phyloP scores from a whole-genome alignment of 2,329 filamentous ascomycete species.

The Anisogramma anomala region DNA sequence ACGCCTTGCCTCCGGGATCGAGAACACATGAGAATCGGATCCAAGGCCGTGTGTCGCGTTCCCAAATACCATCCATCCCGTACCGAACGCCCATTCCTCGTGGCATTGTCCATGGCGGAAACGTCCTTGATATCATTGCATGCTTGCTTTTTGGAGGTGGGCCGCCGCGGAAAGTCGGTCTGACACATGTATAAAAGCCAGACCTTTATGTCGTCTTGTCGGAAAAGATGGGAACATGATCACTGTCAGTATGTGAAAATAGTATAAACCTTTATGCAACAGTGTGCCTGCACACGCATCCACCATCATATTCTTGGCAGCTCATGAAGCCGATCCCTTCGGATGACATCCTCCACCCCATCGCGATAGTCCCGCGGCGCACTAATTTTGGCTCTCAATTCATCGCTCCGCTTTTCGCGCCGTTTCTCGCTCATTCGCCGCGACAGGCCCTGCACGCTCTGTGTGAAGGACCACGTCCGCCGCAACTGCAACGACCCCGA shows the following conservation, averaged over 20 bases:
- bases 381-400: constrained; percentile 49
- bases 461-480: constrained; percentile 17
- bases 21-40: background rate
- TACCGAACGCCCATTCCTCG: background rate
- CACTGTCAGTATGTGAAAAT: no score
- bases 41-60: no score
- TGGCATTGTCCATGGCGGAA: background rate
- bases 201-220: no score
- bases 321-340: no score
- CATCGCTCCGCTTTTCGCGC: constrained; percentile 46
- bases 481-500: constrained; percentile 31
- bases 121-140: background rate
- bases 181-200: no score
- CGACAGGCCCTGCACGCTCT: constrained; percentile 32
- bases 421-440: constrained; percentile 46
- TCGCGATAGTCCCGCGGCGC: constrained; percentile 46
- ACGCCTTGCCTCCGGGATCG: constrained; percentile 2
- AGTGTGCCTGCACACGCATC: no score
- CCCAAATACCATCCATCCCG: background rate
- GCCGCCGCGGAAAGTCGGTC: no score
- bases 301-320: no score
- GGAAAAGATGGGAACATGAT: no score
- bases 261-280: no score
- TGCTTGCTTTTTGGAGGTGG: background rate
- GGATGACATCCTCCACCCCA: constrained; percentile 45